phyloP scores from a whole-genome alignment of 345 rosid genomes.

The Eutrema heterophyllum region DNA sequence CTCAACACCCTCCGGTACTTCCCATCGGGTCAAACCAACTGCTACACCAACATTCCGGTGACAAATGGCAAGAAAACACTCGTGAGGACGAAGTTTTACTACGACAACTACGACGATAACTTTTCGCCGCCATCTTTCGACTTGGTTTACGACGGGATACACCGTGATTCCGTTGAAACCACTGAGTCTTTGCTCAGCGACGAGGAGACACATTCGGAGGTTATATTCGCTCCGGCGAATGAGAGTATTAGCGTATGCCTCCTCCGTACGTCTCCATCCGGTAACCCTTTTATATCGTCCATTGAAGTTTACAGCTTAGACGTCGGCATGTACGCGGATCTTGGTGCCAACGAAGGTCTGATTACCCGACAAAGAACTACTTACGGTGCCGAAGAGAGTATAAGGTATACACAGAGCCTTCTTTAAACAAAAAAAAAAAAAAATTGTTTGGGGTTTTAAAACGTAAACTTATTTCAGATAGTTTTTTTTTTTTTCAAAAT shows the following conservation, averaged over 20 bases:
- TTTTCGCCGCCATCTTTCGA: not conserved
- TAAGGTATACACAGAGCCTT: conserved; percentile 11
- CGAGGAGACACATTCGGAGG: conserved; percentile 6
- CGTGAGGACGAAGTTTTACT: conserved; percentile 1
- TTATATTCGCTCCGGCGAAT: conserved; percentile 16
- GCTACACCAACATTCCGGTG: conserved; percentile 14
- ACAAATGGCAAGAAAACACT: not conserved
- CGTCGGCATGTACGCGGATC: conserved; percentile 19
- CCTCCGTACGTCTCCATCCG: conserved; percentile 6
- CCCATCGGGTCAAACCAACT: conserved; percentile 12
- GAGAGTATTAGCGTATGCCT: conserved; percentile 24
- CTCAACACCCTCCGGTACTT: conserved; percentile 18
- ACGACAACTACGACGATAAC: conserved; percentile 17
- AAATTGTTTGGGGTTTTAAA: too few relatives aligned
- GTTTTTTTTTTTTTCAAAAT: too few relatives aligned
- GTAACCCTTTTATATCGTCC: conserved; percentile 27
- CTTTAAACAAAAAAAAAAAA: not conserved
- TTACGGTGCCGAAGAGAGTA: conserved; percentile 4
- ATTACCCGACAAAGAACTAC: conserved; percentile 1
- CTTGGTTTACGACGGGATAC: conserved; percentile 5
- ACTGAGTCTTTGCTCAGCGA: not conserved
- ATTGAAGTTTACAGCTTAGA: conserved; percentile 17
- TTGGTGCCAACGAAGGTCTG: conserved; percentile 26
- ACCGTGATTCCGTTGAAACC: conserved; percentile 6
- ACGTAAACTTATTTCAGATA: too few relatives aligned